Evolutionary conservation across 2,329 filamentous ascomycete species (phyloP), one percentile per base, ranked within the genome.

Genomic region (Aspergillus texensis): DNA sequence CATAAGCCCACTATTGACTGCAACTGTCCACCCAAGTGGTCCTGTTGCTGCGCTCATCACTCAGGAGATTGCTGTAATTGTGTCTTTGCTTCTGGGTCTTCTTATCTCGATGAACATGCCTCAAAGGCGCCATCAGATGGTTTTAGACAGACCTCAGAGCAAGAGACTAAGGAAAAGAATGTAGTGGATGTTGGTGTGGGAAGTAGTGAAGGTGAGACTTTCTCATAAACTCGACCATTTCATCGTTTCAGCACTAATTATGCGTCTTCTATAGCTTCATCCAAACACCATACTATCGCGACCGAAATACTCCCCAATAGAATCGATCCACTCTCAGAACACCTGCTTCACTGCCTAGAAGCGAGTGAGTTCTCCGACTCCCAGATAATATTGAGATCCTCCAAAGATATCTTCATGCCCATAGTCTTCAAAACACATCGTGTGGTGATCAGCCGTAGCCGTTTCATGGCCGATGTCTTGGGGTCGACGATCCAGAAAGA

Each of bases 401-500:
- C 46, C 9, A 60, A 61, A 1, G 62, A 67, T n/a, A 36, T 59
- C 4, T 72, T 71, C 52, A 60, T 50, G 43, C 63, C 68, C 2
- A 57, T 71, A 21, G 62, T 52, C 9, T 68, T 71, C 34, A 55
- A 36, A 8, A 52, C 66, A 14, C 75, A 77, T 61, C 67, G 62
- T 24, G 53, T 68, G 21, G 50, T 75, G 21, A 56, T 73, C 21
- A 65, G 70, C 3, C 72, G 71, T 45, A 77, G 72, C 43, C 63
- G 68, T 9, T 60, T 69, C 21, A 48, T 76, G 16, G 57, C 54
- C 6, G 43, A 57, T 2, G 54, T 75, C 9, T 57, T 76, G 10
- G 60, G 63, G 32, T 57, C 54, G 10, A 43, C 58, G 1, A 28
- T 52, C 2, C 46, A 52, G 14, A n/a, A 54, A 19, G 36, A 65